Conservation (phyloP, 2,329 filamentous ascomycete genomes). For the Daldinia eschscholtzii region DNA sequence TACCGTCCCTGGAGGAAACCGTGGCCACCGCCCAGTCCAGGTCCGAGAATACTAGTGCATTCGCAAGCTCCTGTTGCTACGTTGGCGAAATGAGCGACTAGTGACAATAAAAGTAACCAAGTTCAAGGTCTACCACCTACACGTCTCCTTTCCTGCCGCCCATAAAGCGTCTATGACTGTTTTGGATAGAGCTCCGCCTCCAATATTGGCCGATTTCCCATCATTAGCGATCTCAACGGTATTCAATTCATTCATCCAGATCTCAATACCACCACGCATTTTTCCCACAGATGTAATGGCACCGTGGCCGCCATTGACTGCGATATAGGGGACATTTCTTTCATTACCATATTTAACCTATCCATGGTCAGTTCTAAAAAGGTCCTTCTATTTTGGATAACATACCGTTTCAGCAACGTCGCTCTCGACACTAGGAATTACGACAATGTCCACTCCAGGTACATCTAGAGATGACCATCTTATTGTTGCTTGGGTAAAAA, state of each 20-base stretch:
- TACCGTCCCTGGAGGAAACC: constrained; percentile 66
- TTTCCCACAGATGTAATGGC: neutral
- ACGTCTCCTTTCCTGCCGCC: neutral
- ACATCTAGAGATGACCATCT: neutral
- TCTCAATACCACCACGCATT: neutral
- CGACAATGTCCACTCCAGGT: neutral
- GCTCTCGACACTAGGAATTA: neutral
- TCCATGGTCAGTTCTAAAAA: neutral
- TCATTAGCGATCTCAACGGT: neutral
- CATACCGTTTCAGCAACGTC: neutral
- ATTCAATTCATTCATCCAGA: neutral
- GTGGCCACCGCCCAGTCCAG: constrained; percentile 69
- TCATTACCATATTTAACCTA: neutral
- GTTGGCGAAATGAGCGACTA: neutral
- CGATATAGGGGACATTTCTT: neutral
- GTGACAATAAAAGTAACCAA: neutral
- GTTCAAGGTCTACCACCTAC: neutral
- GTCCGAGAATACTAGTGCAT: constrained; percentile 54
- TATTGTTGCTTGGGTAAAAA: neutral
- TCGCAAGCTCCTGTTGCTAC: neutral
- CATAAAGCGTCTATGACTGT: neutral
- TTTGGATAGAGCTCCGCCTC: neutral
- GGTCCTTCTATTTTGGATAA: neutral
- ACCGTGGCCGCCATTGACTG: neutral
- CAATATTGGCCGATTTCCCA: neutral